Conservation (phyloP, 139 green algal species). For the Chlamydomonas schloesseri region DNA sequence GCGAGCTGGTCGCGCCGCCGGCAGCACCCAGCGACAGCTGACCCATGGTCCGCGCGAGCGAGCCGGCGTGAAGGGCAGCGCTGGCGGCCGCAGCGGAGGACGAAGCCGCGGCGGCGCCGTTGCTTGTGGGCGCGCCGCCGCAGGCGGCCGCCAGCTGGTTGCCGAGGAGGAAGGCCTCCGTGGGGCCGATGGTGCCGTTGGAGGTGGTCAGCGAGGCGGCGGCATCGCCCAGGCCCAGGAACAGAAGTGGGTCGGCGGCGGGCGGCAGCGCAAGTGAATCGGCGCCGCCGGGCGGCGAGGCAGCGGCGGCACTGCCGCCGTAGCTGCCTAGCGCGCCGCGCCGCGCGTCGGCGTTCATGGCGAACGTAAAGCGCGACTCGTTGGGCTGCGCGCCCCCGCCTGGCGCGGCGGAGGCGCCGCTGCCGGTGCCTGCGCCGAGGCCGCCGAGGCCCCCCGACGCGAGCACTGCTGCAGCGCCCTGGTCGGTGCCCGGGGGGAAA, state of each 20-base stretch:
- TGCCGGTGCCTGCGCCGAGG: background rate
- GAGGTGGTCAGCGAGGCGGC: background rate
- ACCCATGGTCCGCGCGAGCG: too few species aligned
- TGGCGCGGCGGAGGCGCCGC: background rate
- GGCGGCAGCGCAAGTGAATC: background rate
- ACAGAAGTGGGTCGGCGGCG: background rate
- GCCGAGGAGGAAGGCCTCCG: too few species aligned
- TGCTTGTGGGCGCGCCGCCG: too few species aligned
- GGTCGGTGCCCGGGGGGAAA: slow-evolving; percentile 20
- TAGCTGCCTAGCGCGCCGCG: background rate
- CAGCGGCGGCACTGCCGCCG: background rate
- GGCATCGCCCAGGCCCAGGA: background rate
- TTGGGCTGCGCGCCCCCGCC: background rate
- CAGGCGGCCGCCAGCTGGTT: too few species aligned
- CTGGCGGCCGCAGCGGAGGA: background rate
- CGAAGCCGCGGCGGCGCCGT: too few species aligned
- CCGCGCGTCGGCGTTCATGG: background rate
- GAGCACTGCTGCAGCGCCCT: slow-evolving; percentile 13
- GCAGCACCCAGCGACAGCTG: too few species aligned
- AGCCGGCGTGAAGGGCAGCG: too few species aligned
- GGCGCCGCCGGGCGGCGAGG: background rate
- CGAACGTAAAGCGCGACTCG: slow-evolving; percentile 39
- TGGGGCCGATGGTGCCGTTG: too few species aligned
- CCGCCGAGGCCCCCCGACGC: background rate
- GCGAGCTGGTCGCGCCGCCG: too few species aligned